These are phyloP conservation scores for Ganoderma boninense DNA, from an alignment of 1,284 basidiomycete genomes.

Conservation along the genomic window DNA sequence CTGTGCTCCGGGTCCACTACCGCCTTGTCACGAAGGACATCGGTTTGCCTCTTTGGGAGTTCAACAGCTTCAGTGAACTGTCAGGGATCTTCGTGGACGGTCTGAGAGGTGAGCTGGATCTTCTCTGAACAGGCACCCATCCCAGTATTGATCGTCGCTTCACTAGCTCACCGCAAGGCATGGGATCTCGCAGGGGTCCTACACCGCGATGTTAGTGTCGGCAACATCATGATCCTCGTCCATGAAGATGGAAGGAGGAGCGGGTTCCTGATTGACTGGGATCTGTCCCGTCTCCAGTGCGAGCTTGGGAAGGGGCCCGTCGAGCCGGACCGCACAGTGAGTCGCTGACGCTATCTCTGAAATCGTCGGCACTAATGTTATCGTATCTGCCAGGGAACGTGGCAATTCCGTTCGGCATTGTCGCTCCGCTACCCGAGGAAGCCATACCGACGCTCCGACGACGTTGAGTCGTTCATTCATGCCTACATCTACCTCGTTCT, in stretches of 20 bases:
- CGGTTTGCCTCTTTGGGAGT: neutral
- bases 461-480: conserved; percentile 27
- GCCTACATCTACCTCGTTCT: conserved; percentile 2
- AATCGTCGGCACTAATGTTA: neutral
- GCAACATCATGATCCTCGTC: conserved; percentile 21
- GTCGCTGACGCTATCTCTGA: too few relatives aligned
- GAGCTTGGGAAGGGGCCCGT: neutral
- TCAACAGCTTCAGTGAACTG: conserved; percentile 8
- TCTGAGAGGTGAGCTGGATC: neutral
- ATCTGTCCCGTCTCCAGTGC: conserved; percentile 5
- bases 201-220: conserved; percentile 24
- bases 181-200: conserved; percentile 8
- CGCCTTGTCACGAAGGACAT: conserved; percentile 12
- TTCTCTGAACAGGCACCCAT: neutral
- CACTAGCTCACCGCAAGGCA: conserved; percentile 9
- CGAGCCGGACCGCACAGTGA: conserved; percentile 10
- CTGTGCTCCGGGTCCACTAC: conserved; percentile 9
- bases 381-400: conserved; percentile 21
- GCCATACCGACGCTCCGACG: conserved; percentile 22
- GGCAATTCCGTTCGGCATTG: conserved; percentile 24
- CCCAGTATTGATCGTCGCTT: neutral
- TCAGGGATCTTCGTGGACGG: neutral
- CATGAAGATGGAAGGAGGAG: neutral
- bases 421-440: conserved; percentile 14
- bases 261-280: conserved; percentile 21